A percentile compares a stretch with the other conserved stretches of the same genome.
phyloP scores from a whole-genome alignment of 768 basidiomycete species.

The Scleroderma bovista region DNA sequence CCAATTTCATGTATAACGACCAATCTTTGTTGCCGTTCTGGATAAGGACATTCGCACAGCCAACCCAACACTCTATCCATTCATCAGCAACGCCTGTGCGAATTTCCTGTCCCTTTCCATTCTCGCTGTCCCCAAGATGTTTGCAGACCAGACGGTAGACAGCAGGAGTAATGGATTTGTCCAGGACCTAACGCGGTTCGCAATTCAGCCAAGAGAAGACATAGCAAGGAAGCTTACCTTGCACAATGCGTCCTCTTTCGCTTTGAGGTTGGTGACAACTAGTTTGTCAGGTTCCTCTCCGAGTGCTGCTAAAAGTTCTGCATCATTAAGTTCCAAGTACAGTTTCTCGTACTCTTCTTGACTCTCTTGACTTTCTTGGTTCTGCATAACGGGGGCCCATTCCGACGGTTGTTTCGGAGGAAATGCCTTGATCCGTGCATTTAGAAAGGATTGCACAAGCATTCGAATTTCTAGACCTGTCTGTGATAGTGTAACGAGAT shows the following conservation, averaged over 20 bases:
- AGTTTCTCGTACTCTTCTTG: constrained; percentile 69
- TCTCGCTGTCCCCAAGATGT: constrained; percentile 35
- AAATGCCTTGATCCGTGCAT: constrained; percentile 45
- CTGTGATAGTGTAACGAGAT: constrained; percentile 34
- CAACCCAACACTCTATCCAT: constrained; percentile 71
- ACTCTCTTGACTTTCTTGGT: constrained; percentile 48
- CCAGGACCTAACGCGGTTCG: constrained; percentile 38
- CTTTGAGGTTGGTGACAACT: constrained; percentile 26
- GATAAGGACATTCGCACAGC: constrained; percentile 58
- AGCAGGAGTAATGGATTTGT: constrained; percentile 42
- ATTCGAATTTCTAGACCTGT: constrained; percentile 52
- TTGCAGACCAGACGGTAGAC: constrained; percentile 52
- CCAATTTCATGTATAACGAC: constrained; percentile 49
- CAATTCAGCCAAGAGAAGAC: not conserved
- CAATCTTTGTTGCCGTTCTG: constrained; percentile 53
- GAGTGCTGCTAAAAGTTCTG: constrained; percentile 50
- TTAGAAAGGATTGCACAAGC: constrained; percentile 56
- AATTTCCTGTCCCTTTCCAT: constrained; percentile 13
- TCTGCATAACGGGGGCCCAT: constrained; percentile 32
- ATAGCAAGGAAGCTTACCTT: constrained; percentile 34
- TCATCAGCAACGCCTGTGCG: constrained; percentile 38
- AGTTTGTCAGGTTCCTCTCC: constrained; percentile 29
- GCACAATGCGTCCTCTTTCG: constrained; percentile 44
- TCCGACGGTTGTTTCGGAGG: constrained; percentile 34
- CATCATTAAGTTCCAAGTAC: constrained; percentile 58